A percentile compares a stretch with the other conserved stretches of the same genome.
These are phyloP conservation scores for Austroboletus eburneus DNA, from an alignment of 768 basidiomycete genomes.

Conservation along the genomic window DNA sequence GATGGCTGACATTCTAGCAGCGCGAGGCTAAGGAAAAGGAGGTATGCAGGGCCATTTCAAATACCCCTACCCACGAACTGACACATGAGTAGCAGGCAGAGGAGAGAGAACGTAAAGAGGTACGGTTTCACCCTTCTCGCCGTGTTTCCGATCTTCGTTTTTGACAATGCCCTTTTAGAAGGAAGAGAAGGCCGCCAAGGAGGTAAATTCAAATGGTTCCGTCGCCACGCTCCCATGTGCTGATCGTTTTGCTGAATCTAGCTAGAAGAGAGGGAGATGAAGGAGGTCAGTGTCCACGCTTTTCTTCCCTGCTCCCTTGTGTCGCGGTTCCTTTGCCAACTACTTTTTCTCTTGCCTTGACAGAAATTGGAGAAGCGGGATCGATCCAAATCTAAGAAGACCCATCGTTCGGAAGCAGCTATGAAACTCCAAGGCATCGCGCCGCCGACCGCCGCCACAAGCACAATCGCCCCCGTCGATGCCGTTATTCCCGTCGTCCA, in stretches of 20 bases:
- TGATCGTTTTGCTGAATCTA: conserved; percentile 23
- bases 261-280: conserved; percentile 43
- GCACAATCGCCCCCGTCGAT: conserved; percentile 10
- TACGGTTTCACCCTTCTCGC: conserved; percentile 16
- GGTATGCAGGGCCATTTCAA: conserved; percentile 26
- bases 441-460: conserved; percentile 5
- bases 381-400: conserved; percentile 52
- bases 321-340: background rate
- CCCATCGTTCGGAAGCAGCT: conserved; percentile 33
- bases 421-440: conserved; percentile 22
- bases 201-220: conserved; percentile 36
- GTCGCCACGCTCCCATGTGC: conserved; percentile 7
- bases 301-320: background rate
- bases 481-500: conserved; percentile 18
- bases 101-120: conserved; percentile 62
- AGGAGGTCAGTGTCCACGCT: conserved; percentile 34
- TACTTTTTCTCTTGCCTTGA: background rate
- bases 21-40: conserved; percentile 79
- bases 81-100: conserved; percentile 40
- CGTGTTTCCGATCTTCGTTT: background rate
- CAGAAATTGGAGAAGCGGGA: conserved; percentile 57
- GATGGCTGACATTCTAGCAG: conserved; percentile 34
- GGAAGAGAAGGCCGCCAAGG: conserved; percentile 53
- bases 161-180: conserved; percentile 28
- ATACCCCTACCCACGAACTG: background rate